Conservation (phyloP, 441 rosid species). For the Erodium moschatum region DNA sequence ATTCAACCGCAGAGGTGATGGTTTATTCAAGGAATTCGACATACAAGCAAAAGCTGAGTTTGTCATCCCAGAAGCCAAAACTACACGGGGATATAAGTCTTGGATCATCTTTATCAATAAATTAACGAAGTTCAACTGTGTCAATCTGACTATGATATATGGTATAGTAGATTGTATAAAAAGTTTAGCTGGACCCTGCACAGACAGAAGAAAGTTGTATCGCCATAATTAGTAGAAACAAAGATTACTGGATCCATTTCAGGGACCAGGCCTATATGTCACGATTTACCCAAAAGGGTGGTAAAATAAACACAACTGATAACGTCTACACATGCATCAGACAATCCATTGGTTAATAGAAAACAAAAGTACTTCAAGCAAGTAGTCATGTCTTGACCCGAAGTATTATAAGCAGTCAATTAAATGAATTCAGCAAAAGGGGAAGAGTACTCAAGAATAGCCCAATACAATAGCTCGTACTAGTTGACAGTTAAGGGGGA, state of each 20-base stretch:
- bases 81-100: conserved; percentile 17
- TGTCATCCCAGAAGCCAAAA: conserved; percentile 34
- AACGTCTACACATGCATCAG: background rate
- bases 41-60: conserved; percentile 59
- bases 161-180: conserved; percentile 38
- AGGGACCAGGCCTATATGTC: background rate
- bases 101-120: conserved; percentile 31
- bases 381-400: background rate
- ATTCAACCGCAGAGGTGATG: conserved; percentile 65
- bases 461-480: background rate
- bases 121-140: conserved; percentile 27
- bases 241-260: background rate
- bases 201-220: conserved; percentile 3
- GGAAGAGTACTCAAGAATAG: background rate
- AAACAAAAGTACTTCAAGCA: background rate
- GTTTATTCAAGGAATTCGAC: conserved; percentile 69
- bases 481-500: background rate
- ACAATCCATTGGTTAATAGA: background rate
- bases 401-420: background rate
- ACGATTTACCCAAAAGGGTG: background rate
- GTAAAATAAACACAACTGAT: background rate
- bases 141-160: conserved; percentile 33
- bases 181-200: conserved; percentile 44
- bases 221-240: background rate
- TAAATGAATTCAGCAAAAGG: background rate